Evolutionary conservation across 1,139 yeast species (phyloP).

Genomic region (Kodamaea arcana): DNA sequence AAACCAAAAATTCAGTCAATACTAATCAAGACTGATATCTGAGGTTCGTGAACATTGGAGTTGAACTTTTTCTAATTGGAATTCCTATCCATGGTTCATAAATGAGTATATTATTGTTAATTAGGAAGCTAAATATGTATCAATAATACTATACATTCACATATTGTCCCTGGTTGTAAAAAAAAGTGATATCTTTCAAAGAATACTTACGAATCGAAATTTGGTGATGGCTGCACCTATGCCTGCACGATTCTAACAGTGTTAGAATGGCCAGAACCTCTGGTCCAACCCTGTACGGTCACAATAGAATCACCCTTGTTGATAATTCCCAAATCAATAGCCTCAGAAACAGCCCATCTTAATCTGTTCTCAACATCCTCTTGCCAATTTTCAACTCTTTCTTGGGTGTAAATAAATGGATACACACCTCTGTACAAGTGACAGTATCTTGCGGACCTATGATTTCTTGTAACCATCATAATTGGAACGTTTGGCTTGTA

Average conservation of each 20-base stretch:
- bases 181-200: too few relatives aligned
- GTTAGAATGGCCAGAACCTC: slow-evolving; percentile 98
- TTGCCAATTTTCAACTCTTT: slow-evolving; percentile 82
- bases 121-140: too few relatives aligned
- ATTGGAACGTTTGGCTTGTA: slow-evolving; percentile 98
- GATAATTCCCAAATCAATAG: slow-evolving; percentile 81
- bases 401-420: slow-evolving; percentile 81
- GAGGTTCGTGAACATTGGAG: too few relatives aligned
- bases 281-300: slow-evolving; percentile 98
- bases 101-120: too few relatives aligned
- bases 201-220: too few relatives aligned
- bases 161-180: not conserved
- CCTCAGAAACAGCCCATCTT: slow-evolving; percentile 90
- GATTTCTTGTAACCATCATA: slow-evolving; percentile 96
- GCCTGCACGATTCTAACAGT: slow-evolving; percentile 76
- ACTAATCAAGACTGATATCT: too few relatives aligned
- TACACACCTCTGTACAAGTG: slow-evolving; percentile 98
- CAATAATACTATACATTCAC: not conserved
- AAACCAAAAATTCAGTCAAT: too few relatives aligned
- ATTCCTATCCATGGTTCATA: too few relatives aligned
- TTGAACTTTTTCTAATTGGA: too few relatives aligned
- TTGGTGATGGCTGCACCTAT: slow-evolving; percentile 16
- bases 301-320: slow-evolving; percentile 85
- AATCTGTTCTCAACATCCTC: slow-evolving; percentile 94
- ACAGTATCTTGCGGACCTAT: slow-evolving; percentile 86